Base-by-base conservation (phyloP, 169 alveolate species). In the Plasmodium inui region DNA sequence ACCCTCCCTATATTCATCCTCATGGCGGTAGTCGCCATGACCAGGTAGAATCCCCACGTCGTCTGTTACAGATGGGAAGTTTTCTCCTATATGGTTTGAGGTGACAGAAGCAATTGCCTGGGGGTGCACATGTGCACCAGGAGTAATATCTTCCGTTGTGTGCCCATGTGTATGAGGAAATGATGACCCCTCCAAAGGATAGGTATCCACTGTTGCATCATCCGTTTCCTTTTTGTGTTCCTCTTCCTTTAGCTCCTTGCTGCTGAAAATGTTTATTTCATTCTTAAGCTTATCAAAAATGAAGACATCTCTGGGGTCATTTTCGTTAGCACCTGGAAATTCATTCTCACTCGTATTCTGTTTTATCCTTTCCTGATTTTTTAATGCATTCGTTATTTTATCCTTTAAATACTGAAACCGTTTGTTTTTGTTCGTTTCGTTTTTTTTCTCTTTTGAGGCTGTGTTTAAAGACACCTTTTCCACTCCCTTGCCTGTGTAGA, bases 391-490 rank as follows among this genome's bases (percentile, higher is more conserved):
- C 5, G 83, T 37, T 84, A 84, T 84, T 84, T 84, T 84, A 5
- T 84, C 93, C 67, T 84, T 84, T 84, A 84, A 61, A 73, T 84
- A 84, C 57, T 84, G 83, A 73, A 50, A 84, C 14, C 93, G 53
- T 7, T 84, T 61, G 9, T 22, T 72, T 84, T 72, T 84, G 55
- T 73, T 73, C 28, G 55, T 32, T 73, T 84, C 85, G n/a, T 22
- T 67, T 84, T 46, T 72, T 73, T 22, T 84, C 55, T 74, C 84
- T 46, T 44, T 72, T 28, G 67, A 6, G 12, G 30, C 17, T 44
- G 93, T 84, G 57, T 84, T 84, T 72, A 84, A 73, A 0, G 93
- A 84, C 50, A 84, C 93, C 50, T 84, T 84, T 17, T 84, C 93
- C 9, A 84, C 93, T 3, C 84, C 85, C 37, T 84, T 26, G 22